A percentile compares a stretch with the other conserved stretches of the same genome.
Evolutionary conservation across 495 filamentous ascomycete species (phyloP).

Genomic region (Halenospora varia): DNA sequence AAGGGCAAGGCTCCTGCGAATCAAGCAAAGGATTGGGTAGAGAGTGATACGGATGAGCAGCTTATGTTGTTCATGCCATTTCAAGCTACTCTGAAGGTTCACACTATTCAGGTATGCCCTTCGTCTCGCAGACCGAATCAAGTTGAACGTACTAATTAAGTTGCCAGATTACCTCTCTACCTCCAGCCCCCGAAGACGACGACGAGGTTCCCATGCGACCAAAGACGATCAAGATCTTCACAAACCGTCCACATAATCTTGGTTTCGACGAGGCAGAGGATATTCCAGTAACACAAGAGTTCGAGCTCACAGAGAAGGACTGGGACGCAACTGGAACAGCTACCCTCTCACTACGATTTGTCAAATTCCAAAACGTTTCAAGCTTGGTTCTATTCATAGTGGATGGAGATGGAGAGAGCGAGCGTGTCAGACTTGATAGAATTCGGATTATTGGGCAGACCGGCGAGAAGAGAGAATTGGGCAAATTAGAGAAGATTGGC

Average conservation of each 20-base stretch:
- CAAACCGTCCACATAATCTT: constrained; percentile 80
- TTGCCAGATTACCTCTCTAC: constrained; percentile 76
- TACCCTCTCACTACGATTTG: constrained; percentile 78
- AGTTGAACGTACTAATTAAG: constrained; percentile 7
- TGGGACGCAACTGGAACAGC: constrained; percentile 93
- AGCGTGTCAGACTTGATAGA: constrained; percentile 84
- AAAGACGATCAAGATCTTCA: constrained; percentile 78
- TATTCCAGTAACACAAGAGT: constrained; percentile 68
- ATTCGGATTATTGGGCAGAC: constrained; percentile 83
- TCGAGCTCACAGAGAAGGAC: constrained; percentile 67
- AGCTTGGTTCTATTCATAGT: constrained; percentile 85
- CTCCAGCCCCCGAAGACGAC: constrained; percentile 52
- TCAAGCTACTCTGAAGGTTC: constrained; percentile 82
- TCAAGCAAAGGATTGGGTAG: constrained; percentile 76
- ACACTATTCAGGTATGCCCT: constrained; percentile 62
- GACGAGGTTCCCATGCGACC: constrained; percentile 81
- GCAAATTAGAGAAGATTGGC: constrained; percentile 92
- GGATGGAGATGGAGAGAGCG: constrained; percentile 79
- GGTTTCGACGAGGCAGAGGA: constrained; percentile 96
- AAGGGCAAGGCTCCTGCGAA: constrained; percentile 53
- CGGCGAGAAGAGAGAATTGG: constrained; percentile 89
- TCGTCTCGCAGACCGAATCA: too few relatives aligned
- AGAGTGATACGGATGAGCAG: constrained; percentile 99
- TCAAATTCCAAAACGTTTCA: constrained; percentile 93
- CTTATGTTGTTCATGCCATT: constrained; percentile 93